These are phyloP conservation scores for Silene coronaria DNA, from an alignment of 179 eudicot species.

Conservation along the genomic window DNA sequence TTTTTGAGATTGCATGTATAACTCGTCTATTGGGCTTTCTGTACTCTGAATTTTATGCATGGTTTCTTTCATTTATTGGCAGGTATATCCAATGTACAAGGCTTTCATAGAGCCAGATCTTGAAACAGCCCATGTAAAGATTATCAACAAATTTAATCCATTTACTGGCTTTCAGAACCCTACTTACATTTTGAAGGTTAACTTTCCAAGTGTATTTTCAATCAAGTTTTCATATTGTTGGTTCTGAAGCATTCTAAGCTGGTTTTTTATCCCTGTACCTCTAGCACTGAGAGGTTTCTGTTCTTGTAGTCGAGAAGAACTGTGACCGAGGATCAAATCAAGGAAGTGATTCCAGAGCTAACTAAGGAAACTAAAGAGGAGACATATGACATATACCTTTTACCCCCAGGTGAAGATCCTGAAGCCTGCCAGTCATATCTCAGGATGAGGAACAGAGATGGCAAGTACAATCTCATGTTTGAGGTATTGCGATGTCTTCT, in stretches of 20 bases:
- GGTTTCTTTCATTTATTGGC: slow-evolving; percentile 22
- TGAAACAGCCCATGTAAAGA: slow-evolving; percentile 87
- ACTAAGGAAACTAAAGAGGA: slow-evolving; percentile 63
- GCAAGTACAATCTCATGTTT: slow-evolving; percentile 92
- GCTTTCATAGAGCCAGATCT: slow-evolving; percentile 96
- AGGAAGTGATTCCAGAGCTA: slow-evolving; percentile 56
- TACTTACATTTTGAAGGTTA: slow-evolving; percentile 80
- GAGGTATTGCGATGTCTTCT: slow-evolving; percentile 45
- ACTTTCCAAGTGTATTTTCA: neutral
- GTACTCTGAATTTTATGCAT: slow-evolving; percentile 9
- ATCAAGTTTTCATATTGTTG: neutral
- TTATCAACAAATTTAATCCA: slow-evolving; percentile 81
- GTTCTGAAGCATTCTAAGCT: slow-evolving; percentile 7
- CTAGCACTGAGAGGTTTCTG: slow-evolving; percentile 33
- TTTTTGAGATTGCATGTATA: slow-evolving; percentile 8
- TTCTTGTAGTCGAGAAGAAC: slow-evolving; percentile 63
- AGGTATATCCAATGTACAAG: slow-evolving; percentile 98
- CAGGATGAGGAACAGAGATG: slow-evolving; percentile 94
- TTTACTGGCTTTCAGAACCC: slow-evolving; percentile 93
- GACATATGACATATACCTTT: slow-evolving; percentile 89
- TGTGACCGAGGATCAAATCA: slow-evolving; percentile 64
- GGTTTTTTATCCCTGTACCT: slow-evolving; percentile 23
- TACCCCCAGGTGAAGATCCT: slow-evolving; percentile 95
- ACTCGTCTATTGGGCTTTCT: neutral
- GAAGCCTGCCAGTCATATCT: slow-evolving; percentile 94